Percentiles rank a stretch among this genome's conserved stretches.
phyloP scores from a whole-genome alignment of 2,329 filamentous ascomycete species.

The Sphaerulina vaccinii region DNA sequence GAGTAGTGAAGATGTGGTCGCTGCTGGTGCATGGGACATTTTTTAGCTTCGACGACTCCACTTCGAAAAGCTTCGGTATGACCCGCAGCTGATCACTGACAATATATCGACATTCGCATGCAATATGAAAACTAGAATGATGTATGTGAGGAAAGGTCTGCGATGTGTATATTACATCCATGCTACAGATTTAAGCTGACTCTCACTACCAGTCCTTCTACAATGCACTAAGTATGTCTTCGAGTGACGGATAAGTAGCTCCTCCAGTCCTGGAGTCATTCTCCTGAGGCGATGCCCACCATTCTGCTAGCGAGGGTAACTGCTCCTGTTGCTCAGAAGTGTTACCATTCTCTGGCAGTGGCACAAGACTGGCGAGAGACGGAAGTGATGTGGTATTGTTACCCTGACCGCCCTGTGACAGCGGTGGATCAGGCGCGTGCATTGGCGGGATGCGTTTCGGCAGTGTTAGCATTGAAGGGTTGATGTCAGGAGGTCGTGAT shows the following conservation, averaged over 20 bases:
- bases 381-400: slow-evolving; percentile 19
- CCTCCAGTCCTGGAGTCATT: slow-evolving; percentile 2
- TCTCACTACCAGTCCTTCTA: not conserved
- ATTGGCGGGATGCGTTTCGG: slow-evolving; percentile 28
- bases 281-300: slow-evolving; percentile 15
- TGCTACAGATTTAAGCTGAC: not conserved
- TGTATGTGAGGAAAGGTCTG: too few relatives aligned
- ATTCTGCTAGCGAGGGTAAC: slow-evolving; percentile 32
- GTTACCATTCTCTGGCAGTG: slow-evolving; percentile 10
- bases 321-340: slow-evolving; percentile 30
- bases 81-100: too few relatives aligned
- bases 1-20: too few relatives aligned
- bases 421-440: slow-evolving; percentile 15
- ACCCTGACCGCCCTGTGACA: slow-evolving; percentile 3
- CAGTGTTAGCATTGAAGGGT: slow-evolving; percentile 25
- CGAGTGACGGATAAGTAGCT: slow-evolving; percentile 9
- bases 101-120: too few relatives aligned
- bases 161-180: too few relatives aligned
- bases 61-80: too few relatives aligned
- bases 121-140: too few relatives aligned
- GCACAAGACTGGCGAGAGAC: slow-evolving; percentile 15
- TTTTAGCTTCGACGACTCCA: too few relatives aligned
- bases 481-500: slow-evolving; percentile 22
- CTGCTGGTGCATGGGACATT: too few relatives aligned
- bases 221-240: slow-evolving; percentile 17